Conservation (phyloP, 208 protist genomes). For the Angomonas deanei region DNA sequence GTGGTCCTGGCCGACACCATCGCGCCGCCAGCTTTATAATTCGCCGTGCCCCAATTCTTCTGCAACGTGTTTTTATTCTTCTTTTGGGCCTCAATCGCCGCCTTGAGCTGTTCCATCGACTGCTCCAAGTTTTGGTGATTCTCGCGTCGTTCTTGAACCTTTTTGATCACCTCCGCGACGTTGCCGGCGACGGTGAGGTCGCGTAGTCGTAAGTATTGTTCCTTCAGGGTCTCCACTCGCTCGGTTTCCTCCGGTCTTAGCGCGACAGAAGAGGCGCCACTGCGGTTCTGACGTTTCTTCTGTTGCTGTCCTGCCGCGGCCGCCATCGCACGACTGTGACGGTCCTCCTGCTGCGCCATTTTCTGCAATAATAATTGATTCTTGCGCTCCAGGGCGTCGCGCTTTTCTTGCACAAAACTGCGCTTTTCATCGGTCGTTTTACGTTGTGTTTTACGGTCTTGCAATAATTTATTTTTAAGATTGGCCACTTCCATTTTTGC, state of each 20-base stretch:
- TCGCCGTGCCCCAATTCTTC: constrained; percentile 62
- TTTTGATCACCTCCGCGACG: constrained; percentile 87
- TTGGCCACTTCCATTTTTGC: constrained; percentile 75
- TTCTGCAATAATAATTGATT: constrained; percentile 52
- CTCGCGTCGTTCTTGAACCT: constrained; percentile 74
- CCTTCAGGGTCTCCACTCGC: constrained; percentile 64
- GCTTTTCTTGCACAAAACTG: constrained; percentile 73
- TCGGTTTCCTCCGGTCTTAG: constrained; percentile 64
- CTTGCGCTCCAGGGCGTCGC: constrained; percentile 56
- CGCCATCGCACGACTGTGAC: constrained; percentile 28
- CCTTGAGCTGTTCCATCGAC: constrained; percentile 65
- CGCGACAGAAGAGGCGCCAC: constrained; percentile 13
- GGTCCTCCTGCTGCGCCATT: constrained; percentile 69
- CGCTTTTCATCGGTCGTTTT: constrained; percentile 85
- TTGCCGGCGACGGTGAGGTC: constrained; percentile 80
- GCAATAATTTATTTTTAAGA: constrained; percentile 60
- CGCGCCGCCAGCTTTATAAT: constrained; percentile 54
- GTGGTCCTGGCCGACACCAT: constrained; percentile 27
- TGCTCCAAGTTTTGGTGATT: constrained; percentile 71
- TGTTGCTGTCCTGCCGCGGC: constrained; percentile 5
- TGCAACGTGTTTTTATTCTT: constrained; percentile 50
- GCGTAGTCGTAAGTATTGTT: constrained; percentile 89
- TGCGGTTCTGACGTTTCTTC: constrained; percentile 13
- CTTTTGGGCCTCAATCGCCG: constrained; percentile 35
- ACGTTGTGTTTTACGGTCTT: constrained; percentile 69